Base-by-base conservation (phyloP, 345 rosid species). In the Eucalyptus paniculata region DNA sequence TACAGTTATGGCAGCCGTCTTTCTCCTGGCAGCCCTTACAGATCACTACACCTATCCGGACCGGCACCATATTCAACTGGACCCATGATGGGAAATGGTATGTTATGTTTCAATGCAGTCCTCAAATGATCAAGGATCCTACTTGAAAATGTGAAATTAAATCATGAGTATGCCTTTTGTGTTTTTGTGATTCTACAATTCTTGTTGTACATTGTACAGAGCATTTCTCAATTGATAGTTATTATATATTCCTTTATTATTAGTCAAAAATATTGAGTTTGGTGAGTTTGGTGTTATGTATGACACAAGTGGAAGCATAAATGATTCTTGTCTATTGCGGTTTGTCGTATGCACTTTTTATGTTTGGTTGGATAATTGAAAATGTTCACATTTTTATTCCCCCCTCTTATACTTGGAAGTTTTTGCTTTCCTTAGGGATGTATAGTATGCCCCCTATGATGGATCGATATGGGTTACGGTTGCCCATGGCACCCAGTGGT, bases 11-110 rank as follows among this genome's bases (percentile, higher is more conserved):
- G 93, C 28, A 91, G 89, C 90, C 97, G 99, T 54, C 90, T 98
- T 58, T 94, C 98, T 90, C 94, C 94, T 16, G 99, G 98, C 87
- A 94, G 96, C 93, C 99, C 98, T 88, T 98, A 94, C 91, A 92
- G 97, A 92, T 98, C 98, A 3, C 72, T 97, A 86, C 99, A 95
- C 92, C 91, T 96, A 91, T 88, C 99, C 90, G 98, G 94, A 87
- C 98, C 98, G 60, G 94, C 97, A 50, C 98, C 99, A 15, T 97
- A 96, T 93, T 93, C 97, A 90, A 90, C 98, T 67, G 98, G 96
- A 58, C 96, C 99, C 32, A 95, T 98, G 96, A 95, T 98, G 93
- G 97, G 97, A 88, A 95, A 93, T 90, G 98, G 99, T 95, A 91
- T 80, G 88, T 54, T 53, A 54, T 45, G 30, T 37, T 82, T 83